Conservation (phyloP, 1,139 yeast genomes). For the Saccharomyces hybrid region DNA sequence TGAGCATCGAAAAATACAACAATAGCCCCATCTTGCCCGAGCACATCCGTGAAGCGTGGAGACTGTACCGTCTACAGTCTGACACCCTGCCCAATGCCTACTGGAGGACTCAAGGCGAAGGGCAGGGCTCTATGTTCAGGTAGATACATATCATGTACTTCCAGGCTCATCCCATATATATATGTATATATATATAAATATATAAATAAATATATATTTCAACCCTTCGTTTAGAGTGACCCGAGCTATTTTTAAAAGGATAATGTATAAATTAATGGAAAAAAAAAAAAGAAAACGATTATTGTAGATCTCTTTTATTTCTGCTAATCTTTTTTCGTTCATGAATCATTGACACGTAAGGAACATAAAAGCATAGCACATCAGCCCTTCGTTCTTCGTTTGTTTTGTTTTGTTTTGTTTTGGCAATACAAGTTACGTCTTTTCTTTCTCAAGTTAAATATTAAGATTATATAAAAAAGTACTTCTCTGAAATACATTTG, state of each 20-base stretch:
- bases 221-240: not conserved
- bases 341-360: not conserved
- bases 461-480: not conserved
- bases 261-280: not conserved
- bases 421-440: not conserved
- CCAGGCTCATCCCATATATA: not conserved
- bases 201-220: not conserved
- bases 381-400: not conserved
- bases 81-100: slow-evolving; percentile 56
- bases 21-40: slow-evolving; percentile 68
- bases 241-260: not conserved
- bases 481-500: not conserved
- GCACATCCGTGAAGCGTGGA: slow-evolving; percentile 84
- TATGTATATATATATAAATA: not conserved
- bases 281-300: not conserved
- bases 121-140: slow-evolving; percentile 61
- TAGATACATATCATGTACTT: slow-evolving; percentile 19
- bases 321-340: not conserved
- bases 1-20: slow-evolving; percentile 36
- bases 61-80: slow-evolving; percentile 58
- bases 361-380: not conserved
- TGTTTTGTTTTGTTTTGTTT: not conserved
- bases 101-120: slow-evolving; percentile 71
- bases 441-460: not conserved
- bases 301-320: slow-evolving; percentile 2